These are phyloP conservation scores for Sequoiadendron giganteum DNA, from an alignment of 75 land plant species.

Conservation along the genomic window DNA sequence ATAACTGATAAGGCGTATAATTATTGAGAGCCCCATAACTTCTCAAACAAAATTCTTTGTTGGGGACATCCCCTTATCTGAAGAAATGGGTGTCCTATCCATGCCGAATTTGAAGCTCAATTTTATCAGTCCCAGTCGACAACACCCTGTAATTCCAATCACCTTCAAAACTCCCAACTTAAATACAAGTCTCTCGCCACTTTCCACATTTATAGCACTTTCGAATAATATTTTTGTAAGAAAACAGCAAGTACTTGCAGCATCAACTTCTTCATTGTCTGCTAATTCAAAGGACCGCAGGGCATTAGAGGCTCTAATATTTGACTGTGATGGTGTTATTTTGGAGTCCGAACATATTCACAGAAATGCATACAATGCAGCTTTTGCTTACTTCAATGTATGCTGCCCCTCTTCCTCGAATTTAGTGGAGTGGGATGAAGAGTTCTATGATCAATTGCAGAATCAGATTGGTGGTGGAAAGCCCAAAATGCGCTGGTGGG, in stretches of 20 bases:
- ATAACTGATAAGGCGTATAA: background rate
- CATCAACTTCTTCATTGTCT: slow-evolving; percentile 12
- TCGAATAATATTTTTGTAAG: background rate
- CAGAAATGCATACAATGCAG: slow-evolving; percentile 90
- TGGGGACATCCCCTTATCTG: background rate
- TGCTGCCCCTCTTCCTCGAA: slow-evolving; percentile 48
- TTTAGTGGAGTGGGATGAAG: slow-evolving; percentile 63
- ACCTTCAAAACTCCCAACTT: background rate
- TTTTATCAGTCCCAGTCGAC: background rate
- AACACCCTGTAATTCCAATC: background rate
- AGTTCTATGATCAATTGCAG: slow-evolving; percentile 94
- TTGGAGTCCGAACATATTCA: slow-evolving; percentile 97
- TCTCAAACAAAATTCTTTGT: background rate
- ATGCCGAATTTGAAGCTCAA: background rate
- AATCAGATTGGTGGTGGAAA: slow-evolving; percentile 96
- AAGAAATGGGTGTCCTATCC: background rate
- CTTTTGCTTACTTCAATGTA: slow-evolving; percentile 85
- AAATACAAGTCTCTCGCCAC: background rate
- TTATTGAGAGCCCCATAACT: too few relatives aligned
- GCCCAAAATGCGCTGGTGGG: slow-evolving; percentile 96
- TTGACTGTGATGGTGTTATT: slow-evolving; percentile 98
- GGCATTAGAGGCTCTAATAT: slow-evolving; percentile 77
- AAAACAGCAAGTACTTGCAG: background rate
- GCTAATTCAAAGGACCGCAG: slow-evolving; percentile 18
- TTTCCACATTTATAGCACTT: background rate